A percentile compares a stretch with the other conserved stretches of the same genome.
phyloP scores from a whole-genome alignment of 2,329 filamentous ascomycete species.

The Alternaria consortialis region DNA sequence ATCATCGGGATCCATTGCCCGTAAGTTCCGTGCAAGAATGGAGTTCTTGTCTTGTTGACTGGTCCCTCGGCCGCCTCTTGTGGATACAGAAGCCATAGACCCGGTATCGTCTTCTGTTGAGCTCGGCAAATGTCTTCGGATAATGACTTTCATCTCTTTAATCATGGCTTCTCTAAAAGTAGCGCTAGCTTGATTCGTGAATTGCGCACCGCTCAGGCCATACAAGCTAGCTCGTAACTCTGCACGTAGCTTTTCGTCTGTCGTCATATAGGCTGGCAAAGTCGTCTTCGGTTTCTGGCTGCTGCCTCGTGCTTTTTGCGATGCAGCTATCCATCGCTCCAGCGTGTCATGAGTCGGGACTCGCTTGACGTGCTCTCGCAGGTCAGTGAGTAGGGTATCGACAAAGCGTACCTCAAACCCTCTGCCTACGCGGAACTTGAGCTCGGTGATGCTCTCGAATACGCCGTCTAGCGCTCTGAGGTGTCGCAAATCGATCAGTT shows the following conservation, averaged over 20 bases:
- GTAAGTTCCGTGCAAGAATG: constrained; percentile 85
- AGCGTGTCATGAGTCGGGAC: constrained; percentile 78
- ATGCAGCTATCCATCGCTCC: constrained; percentile 82
- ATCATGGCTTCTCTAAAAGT: constrained; percentile 85
- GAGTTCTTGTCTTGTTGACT: constrained; percentile 90
- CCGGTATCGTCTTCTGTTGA: constrained; percentile 94
- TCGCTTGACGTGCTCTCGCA: constrained; percentile 79
- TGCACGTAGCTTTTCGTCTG: constrained; percentile 74
- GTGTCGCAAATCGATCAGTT: constrained; percentile 74
- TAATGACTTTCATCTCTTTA: constrained; percentile 85
- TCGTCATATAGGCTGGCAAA: constrained; percentile 80
- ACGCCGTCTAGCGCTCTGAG: constrained; percentile 84
- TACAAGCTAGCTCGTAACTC: constrained; percentile 75
- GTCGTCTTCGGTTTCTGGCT: constrained; percentile 71
- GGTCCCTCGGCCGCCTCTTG: constrained; percentile 69
- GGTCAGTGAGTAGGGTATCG: constrained; percentile 77
- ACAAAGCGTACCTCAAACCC: constrained; percentile 86
- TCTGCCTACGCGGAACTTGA: constrained; percentile 84
- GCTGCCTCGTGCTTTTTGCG: constrained; percentile 73
- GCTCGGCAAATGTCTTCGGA: constrained; percentile 85
- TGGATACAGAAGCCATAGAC: constrained; percentile 86
- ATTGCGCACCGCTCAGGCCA: constrained; percentile 82
- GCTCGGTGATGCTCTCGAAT: constrained; percentile 75
- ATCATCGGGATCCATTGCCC: constrained; percentile 82
- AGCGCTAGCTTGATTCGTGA: constrained; percentile 81